phyloP scores from a whole-genome alignment of 495 filamentous ascomycete genomes.

The Pyrenopolyporus hunteri region DNA sequence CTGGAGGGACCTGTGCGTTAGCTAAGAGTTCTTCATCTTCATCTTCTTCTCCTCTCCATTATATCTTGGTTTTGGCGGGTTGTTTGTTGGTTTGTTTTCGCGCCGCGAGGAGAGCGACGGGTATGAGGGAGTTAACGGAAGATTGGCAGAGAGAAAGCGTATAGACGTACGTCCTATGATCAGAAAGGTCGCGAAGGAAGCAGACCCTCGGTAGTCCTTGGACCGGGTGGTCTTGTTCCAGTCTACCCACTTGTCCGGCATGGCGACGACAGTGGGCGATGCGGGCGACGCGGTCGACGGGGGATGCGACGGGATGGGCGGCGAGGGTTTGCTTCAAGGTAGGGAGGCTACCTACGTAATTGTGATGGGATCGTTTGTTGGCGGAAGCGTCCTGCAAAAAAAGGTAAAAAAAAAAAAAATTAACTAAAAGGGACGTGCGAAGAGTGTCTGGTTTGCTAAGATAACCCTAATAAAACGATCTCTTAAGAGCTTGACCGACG shows the following conservation, averaged over 20 bases:
- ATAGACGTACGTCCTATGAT: constrained; percentile 84
- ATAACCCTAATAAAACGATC: neutral
- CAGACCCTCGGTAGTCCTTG: constrained; percentile 55
- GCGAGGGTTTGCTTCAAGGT: neutral
- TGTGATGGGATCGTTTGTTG: neutral
- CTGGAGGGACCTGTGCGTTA: constrained; percentile 51
- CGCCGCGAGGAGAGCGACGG: neutral
- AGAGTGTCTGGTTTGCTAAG: neutral
- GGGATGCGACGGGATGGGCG: constrained; percentile 7
- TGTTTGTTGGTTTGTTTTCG: neutral
- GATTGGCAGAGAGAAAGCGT: neutral
- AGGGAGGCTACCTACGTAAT: too few species aligned
- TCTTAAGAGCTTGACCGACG: neutral
- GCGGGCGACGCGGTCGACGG: neutral
- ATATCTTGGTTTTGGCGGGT: too few species aligned
- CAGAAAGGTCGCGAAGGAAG: constrained; percentile 87
- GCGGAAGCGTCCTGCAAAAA: neutral
- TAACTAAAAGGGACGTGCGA: constrained; percentile 1
- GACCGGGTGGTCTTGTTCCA: constrained; percentile 57
- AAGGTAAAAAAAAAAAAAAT: neutral
- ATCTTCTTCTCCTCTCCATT: neutral
- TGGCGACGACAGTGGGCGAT: constrained; percentile 23
- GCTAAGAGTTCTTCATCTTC: neutral
- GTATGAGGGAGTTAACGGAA: neutral
- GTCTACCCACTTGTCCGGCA: constrained; percentile 53